Percentiles rank a stretch among this genome's conserved stretches.
These are phyloP conservation scores for Trichoderma sp. DNA, from an alignment of 2,329 filamentous ascomycete genomes.

Conservation along the genomic window DNA sequence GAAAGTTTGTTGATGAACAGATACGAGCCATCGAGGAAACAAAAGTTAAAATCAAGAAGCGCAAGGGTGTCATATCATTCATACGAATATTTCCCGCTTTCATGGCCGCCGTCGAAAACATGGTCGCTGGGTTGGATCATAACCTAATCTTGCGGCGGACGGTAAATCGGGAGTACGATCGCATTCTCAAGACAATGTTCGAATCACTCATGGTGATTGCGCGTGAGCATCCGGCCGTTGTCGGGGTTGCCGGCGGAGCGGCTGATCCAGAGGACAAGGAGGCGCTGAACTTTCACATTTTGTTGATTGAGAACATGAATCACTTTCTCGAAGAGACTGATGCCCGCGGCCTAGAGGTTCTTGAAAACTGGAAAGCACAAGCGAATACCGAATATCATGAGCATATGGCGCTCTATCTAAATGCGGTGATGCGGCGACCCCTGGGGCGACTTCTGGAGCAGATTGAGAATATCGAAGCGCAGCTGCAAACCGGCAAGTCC, in stretches of 20 bases:
- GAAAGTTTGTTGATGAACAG: slow-evolving; percentile 89
- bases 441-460: slow-evolving; percentile 90
- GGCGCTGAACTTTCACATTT: slow-evolving; percentile 92
- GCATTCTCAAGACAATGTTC: slow-evolving; percentile 93
- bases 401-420: slow-evolving; percentile 84
- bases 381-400: slow-evolving; percentile 77
- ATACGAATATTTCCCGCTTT: slow-evolving; percentile 92
- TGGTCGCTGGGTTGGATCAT: slow-evolving; percentile 61
- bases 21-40: slow-evolving; percentile 95
- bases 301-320: slow-evolving; percentile 98
- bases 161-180: slow-evolving; percentile 83
- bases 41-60: slow-evolving; percentile 98
- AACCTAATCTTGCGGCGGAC: slow-evolving; percentile 67
- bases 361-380: slow-evolving; percentile 79
- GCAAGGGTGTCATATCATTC: slow-evolving; percentile 93
- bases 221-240: slow-evolving; percentile 58
- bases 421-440: slow-evolving; percentile 82
- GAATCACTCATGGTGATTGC: slow-evolving; percentile 95
- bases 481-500: slow-evolving; percentile 59
- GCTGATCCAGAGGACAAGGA: slow-evolving; percentile 84
- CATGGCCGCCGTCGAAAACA: slow-evolving; percentile 77
- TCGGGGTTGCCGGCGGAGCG: slow-evolving; percentile 42
- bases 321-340: slow-evolving; percentile 94
- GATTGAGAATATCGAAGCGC: slow-evolving; percentile 81
- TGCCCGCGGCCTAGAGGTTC: slow-evolving; percentile 66